Conservation (phyloP, 73 alveolate genomes). For the Blepharisma stoltei region DNA sequence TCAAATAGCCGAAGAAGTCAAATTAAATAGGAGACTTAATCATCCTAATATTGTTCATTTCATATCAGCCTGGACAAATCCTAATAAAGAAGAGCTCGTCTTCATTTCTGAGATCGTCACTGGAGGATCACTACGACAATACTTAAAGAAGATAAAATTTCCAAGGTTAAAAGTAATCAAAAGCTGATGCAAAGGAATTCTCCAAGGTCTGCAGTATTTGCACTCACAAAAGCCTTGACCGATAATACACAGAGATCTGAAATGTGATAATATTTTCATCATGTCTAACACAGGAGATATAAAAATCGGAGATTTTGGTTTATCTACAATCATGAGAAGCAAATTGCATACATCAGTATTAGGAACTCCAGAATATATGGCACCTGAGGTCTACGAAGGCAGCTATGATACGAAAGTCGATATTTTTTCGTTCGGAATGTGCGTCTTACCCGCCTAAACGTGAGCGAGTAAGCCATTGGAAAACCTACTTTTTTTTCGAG, state of each 20-base stretch:
- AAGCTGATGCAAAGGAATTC: slow-evolving; percentile 89
- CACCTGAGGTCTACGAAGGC: slow-evolving; percentile 86
- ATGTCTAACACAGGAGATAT: slow-evolving; percentile 92
- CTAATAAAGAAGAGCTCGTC: slow-evolving; percentile 84
- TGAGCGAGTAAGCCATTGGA: no score
- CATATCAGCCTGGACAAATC: slow-evolving; percentile 87
- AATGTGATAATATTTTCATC: slow-evolving; percentile 93
- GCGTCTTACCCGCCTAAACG: no score
- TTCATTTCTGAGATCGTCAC: slow-evolving; percentile 95
- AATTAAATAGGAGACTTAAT: slow-evolving; percentile 79
- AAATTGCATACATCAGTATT: slow-evolving; percentile 78
- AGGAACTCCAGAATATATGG: slow-evolving; percentile 86
- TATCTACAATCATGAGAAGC: slow-evolving; percentile 82
- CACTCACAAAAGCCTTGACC: slow-evolving; percentile 80
- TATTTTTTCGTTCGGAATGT: slow-evolving; percentile 84
- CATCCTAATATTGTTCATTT: slow-evolving; percentile 94
- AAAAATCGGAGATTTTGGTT: slow-evolving; percentile 96
- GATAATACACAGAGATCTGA: slow-evolving; percentile 78
- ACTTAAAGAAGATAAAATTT: slow-evolving; percentile 72
- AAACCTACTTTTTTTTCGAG: no score
- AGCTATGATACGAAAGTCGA: slow-evolving; percentile 80
- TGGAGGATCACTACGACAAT: slow-evolving; percentile 84
- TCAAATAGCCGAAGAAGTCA: slow-evolving; percentile 51
- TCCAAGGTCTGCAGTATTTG: slow-evolving; percentile 84
- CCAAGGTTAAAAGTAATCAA: slow-evolving; percentile 83